Percentiles rank a stretch among this genome's conserved stretches.
phyloP scores from a whole-genome alignment of 208 protist species.

The Acanthamoeba lugdunensis region DNA sequence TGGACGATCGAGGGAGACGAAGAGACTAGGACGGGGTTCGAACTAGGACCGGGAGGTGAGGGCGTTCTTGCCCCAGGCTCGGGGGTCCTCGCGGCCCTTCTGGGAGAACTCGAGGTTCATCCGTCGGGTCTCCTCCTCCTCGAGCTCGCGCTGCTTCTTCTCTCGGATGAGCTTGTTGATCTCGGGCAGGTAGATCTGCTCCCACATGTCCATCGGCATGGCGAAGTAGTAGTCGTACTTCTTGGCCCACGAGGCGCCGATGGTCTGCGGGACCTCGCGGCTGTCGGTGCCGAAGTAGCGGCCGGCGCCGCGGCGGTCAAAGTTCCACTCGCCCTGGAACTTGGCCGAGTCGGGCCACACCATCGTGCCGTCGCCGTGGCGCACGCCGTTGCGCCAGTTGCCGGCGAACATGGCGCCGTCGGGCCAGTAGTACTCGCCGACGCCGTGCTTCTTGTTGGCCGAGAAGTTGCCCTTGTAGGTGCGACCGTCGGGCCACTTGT shows the following conservation, averaged over 20 bases:
- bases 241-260: slow-evolving; percentile 62
- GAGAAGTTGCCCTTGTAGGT: slow-evolving; percentile 69
- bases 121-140: slow-evolving; percentile 43
- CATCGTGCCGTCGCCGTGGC: slow-evolving; percentile 67
- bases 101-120: slow-evolving; percentile 39
- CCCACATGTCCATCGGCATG: slow-evolving; percentile 71
- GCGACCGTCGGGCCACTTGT: slow-evolving; percentile 65
- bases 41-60: background rate
- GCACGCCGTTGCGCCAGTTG: slow-evolving; percentile 46
- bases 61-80: slow-evolving; percentile 5
- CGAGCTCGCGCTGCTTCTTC: slow-evolving; percentile 48
- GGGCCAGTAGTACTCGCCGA: slow-evolving; percentile 65
- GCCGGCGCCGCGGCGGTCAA: slow-evolving; percentile 43
- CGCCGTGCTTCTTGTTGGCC: slow-evolving; percentile 74
- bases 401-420: slow-evolving; percentile 54
- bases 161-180: slow-evolving; percentile 70
- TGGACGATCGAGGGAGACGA: background rate
- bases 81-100: slow-evolving; percentile 38
- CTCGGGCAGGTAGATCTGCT: slow-evolving; percentile 70
- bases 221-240: slow-evolving; percentile 74
- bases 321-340: slow-evolving; percentile 56
- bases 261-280: background rate
- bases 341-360: slow-evolving; percentile 36
- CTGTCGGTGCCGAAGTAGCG: slow-evolving; percentile 32
- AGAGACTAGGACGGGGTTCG: background rate